Conservation (phyloP, 108 stramenopile species). For the Pseudonitzschia multiseries region DNA sequence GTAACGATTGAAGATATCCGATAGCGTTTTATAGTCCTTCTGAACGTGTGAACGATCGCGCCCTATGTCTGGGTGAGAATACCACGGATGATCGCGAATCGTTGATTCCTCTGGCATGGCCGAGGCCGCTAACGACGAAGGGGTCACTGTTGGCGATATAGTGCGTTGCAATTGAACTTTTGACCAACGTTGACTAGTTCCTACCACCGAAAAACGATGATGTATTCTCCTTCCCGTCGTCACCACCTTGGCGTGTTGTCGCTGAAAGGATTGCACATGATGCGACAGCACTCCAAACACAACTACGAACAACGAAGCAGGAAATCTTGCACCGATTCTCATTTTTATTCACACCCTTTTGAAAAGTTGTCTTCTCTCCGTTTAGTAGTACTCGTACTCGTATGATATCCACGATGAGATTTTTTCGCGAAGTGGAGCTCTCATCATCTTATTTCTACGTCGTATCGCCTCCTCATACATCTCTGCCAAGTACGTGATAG, state of each 20-base stretch:
- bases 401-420: too few species aligned
- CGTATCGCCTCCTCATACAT: too few species aligned
- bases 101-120: background rate
- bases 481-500: too few species aligned
- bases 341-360: background rate
- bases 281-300: background rate
- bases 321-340: background rate
- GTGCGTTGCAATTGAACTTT: too few species aligned
- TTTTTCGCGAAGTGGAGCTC: too few species aligned
- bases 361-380: background rate
- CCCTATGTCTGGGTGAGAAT: slow-evolving; percentile 18
- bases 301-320: background rate
- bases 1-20: slow-evolving; percentile 11
- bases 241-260: background rate
- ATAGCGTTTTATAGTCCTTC: background rate
- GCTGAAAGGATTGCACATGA: background rate
- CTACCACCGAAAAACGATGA: background rate
- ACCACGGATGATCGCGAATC: slow-evolving; percentile 17
- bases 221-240: background rate
- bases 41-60: slow-evolving; percentile 26
- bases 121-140: background rate
- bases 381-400: background rate
- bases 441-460: too few species aligned
- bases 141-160: background rate
- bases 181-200: background rate